Base-by-base conservation (phyloP, 257 asterid genomes). In the Solanum paucissectum region DNA sequence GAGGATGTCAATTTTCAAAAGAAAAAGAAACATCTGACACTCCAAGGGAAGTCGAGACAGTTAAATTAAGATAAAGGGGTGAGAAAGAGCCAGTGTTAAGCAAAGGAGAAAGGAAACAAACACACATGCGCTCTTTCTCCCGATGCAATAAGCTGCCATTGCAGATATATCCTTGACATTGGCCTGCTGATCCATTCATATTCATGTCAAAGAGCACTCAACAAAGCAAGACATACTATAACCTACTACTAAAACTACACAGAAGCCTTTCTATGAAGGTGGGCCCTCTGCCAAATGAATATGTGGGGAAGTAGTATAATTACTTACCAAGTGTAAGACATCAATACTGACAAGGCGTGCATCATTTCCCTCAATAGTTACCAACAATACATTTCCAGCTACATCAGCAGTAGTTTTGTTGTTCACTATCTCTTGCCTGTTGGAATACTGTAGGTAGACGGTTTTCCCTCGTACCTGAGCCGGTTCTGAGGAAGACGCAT, bases 381-480 rank as follows among this genome's bases (percentile, higher is more conserved):
- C 99, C 93, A 96, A 92, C 68, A 97, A 95, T 40, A 97, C 99
- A 90, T 96, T 97, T 85, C 99, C 99, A 90, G 99, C 99, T 90
- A 94, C 99, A 92, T 97, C 99, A 66, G 99, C 99, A 84, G 97
- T 94, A 76, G 99, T 97, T 94, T 94, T 97, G 94, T 96, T 97
- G 99, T 97, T 96, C 95, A 96, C 99, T 90, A 97, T 97, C 91
- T 97, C 99, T 92, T 95, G 98, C 91, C 99, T 92, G 98, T 97
- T 97, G 86, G 99, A 97, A 92, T 97, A 97, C 90, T 97, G 99
- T 90, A 97, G 97, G 95, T 97, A 97, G 90, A 97, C 98, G 21
- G 98, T 95, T 93, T 97, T 97, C 94, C 99, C 99, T 89, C 99
- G 98, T 84, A 97, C 99, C 95, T 94, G 99, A 88, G 99, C 99